These are phyloP conservation scores for Hydnum rufescens DNA, from an alignment of 768 basidiomycete genomes.

Conservation along the genomic window DNA sequence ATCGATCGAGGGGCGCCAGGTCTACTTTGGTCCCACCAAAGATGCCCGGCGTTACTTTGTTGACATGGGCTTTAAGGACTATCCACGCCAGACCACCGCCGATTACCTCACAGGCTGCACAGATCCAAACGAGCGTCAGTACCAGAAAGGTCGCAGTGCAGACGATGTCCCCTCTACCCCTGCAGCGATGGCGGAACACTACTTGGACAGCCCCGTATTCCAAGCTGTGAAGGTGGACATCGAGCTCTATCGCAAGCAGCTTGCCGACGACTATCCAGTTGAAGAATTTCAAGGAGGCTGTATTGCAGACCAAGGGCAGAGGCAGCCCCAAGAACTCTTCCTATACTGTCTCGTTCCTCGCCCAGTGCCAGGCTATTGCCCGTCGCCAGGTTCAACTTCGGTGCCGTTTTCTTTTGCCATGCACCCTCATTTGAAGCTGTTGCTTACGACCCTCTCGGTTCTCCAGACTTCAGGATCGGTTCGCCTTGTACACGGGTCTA, in stretches of 20 bases:
- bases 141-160: conserved; percentile 30
- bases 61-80: conserved; percentile 27
- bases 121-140: conserved; percentile 69
- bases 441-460: neutral
- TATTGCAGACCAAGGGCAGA: conserved; percentile 55
- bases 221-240: conserved; percentile 24
- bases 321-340: conserved; percentile 61
- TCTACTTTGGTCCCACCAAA: conserved; percentile 26
- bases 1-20: conserved; percentile 28
- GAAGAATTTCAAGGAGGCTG: conserved; percentile 62
- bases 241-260: conserved; percentile 46
- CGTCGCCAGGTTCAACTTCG: conserved; percentile 59
- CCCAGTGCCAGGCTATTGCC: conserved; percentile 52
- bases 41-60: conserved; percentile 27
- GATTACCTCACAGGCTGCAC: conserved; percentile 33
- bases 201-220: conserved; percentile 27
- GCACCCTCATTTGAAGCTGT: conserved; percentile 16
- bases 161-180: conserved; percentile 47
- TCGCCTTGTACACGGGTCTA: neutral
- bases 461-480: neutral
- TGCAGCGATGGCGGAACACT: conserved; percentile 44
- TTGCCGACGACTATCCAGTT: conserved; percentile 28
- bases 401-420: conserved; percentile 51
- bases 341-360: conserved; percentile 60
- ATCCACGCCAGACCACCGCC: conserved; percentile 27